These are phyloP conservation scores for Talaromyces trachyspermus DNA, from an alignment of 495 filamentous ascomycete species.

Conservation along the genomic window DNA sequence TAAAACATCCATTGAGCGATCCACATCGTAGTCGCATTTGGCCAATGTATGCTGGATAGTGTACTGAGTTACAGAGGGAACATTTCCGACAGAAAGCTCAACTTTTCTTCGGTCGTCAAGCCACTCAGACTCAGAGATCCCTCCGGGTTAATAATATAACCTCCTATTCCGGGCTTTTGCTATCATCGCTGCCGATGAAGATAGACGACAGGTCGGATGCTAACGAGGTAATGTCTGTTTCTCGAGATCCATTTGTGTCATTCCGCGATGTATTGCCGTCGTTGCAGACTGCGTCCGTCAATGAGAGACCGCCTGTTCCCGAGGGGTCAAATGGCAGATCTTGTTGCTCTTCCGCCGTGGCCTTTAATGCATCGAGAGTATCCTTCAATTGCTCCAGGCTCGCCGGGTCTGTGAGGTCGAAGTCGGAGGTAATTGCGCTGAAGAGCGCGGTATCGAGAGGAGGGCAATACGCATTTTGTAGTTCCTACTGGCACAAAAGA, in stretches of 20 bases:
- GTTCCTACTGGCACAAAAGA: constrained; percentile 19
- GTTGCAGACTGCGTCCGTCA: constrained; percentile 16
- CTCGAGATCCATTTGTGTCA: constrained; percentile 23
- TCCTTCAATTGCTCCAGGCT: constrained; percentile 46
- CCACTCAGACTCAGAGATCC: constrained; percentile 36
- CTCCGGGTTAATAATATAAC: constrained; percentile 26
- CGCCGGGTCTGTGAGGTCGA: constrained; percentile 40
- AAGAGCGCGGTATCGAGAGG: constrained; percentile 58
- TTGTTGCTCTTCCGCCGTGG: constrained; percentile 55
- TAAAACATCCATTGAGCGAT: constrained; percentile 72
- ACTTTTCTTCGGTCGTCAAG: constrained; percentile 49
- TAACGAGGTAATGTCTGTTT: constrained; percentile 40
- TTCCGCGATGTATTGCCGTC: constrained; percentile 21
- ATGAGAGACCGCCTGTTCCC: constrained; percentile 45
- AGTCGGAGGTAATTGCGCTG: constrained; percentile 60
- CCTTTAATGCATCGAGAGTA: constrained; percentile 51
- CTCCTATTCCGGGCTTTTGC: constrained; percentile 9
- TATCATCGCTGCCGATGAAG: constrained; percentile 13
- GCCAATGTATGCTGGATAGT: constrained; percentile 58
- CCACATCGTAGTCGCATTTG: constrained; percentile 54
- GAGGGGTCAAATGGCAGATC: constrained; percentile 71
- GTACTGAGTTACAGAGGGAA: constrained; percentile 60
- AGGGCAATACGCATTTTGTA: constrained; percentile 50
- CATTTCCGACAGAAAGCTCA: constrained; percentile 51
- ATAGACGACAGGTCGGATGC: constrained; percentile 20